phyloP scores from a whole-genome alignment of 2,329 filamentous ascomycete species.

The Xylaria multiplex region DNA sequence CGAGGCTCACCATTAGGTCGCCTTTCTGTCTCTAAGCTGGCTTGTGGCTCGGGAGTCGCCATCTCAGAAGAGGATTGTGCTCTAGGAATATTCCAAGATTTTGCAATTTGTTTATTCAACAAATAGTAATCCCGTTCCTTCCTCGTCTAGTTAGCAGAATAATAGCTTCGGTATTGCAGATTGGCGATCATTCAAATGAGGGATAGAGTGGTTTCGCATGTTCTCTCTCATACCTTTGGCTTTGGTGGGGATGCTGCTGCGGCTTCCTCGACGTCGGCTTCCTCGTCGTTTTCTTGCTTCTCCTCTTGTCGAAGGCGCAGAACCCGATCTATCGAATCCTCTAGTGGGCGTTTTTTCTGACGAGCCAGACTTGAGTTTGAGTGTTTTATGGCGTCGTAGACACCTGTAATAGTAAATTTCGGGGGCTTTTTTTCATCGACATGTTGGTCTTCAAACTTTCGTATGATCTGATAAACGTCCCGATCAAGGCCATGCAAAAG shows the following conservation, averaged over 20 bases:
- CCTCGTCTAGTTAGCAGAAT: conserved; percentile 14
- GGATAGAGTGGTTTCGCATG: not conserved
- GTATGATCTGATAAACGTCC: conserved; percentile 82
- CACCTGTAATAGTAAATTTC: conserved; percentile 65
- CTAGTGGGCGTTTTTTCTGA: conserved; percentile 81
- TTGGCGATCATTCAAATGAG: not conserved
- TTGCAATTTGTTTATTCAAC: conserved; percentile 56
- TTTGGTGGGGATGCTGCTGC: conserved; percentile 42
- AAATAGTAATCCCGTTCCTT: conserved; percentile 49
- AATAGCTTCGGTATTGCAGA: not conserved
- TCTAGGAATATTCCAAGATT: conserved; percentile 52
- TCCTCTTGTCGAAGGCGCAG: conserved; percentile 77
- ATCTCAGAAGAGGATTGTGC: conserved; percentile 42
- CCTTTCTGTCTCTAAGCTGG: conserved; percentile 55
- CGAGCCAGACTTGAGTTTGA: conserved; percentile 90
- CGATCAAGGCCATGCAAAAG: conserved; percentile 47
- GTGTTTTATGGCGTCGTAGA: conserved; percentile 82
- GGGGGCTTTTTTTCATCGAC: conserved; percentile 64
- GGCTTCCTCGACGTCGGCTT: conserved; percentile 45
- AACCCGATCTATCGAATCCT: conserved; percentile 86
- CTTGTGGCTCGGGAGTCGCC: conserved; percentile 34
- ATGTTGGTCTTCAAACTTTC: conserved; percentile 77
- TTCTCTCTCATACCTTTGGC: conserved; percentile 39
- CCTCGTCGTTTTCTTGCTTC: conserved; percentile 59
- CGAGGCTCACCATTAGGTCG: conserved; percentile 73